Conservation (phyloP, 345 rosid species). For the Angophora floribunda region DNA sequence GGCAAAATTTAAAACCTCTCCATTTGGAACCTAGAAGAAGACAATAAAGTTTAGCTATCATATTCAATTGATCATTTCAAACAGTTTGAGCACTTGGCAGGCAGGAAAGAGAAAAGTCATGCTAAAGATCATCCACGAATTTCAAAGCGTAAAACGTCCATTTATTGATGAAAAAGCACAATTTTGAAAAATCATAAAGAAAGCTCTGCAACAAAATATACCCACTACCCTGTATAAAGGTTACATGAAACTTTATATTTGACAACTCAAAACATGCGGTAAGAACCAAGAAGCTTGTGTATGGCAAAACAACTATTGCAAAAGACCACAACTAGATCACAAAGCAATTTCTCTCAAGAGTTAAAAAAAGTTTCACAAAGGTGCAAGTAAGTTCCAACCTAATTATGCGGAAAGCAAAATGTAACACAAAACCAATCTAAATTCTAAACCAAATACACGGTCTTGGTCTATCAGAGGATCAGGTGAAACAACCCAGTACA, state of each 20-base stretch:
- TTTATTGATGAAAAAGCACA: neutral
- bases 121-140: neutral
- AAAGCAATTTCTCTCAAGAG: neutral
- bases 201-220: neutral
- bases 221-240: neutral
- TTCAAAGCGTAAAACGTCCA: neutral
- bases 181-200: neutral
- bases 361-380: neutral
- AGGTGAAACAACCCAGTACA: neutral
- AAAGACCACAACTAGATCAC: neutral
- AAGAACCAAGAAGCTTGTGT: neutral
- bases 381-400: neutral
- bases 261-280: neutral
- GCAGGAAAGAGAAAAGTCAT: neutral
- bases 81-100: neutral
- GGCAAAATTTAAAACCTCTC: slow-evolving; percentile 63
- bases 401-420: neutral
- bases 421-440: neutral
- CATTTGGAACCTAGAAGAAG: slow-evolving; percentile 66
- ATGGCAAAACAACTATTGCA: neutral
- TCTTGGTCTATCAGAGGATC: neutral
- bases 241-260: neutral
- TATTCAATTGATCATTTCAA: neutral
- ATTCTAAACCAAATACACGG: neutral
- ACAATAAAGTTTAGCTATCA: neutral